phyloP scores from a whole-genome alignment of 2,329 filamentous ascomycete genomes.

The Chalaropsis ovoidea region DNA sequence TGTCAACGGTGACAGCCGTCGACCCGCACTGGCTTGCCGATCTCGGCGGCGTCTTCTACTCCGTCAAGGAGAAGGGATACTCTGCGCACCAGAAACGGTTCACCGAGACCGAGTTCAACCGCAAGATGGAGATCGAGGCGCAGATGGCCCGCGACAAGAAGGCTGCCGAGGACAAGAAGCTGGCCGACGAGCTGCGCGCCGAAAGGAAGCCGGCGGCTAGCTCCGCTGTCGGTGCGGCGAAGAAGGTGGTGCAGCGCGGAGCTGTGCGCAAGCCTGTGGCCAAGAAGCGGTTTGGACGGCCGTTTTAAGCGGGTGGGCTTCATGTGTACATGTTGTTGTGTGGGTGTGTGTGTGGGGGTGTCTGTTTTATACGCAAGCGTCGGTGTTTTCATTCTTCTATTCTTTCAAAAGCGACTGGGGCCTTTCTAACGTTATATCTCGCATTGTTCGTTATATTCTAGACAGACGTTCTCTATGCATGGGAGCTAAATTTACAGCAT shows the following conservation, averaged over 20 bases:
- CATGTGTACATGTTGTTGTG: too few species aligned
- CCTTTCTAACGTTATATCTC: background rate
- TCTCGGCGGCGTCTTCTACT: constrained; percentile 93
- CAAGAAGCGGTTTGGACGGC: constrained; percentile 26
- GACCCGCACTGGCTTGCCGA: constrained; percentile 97
- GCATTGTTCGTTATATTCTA: background rate
- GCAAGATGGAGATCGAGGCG: constrained; percentile 83
- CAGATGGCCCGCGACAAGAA: constrained; percentile 83
- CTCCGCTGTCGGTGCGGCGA: constrained; percentile 31
- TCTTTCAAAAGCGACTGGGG: background rate
- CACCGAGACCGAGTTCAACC: constrained; percentile 84
- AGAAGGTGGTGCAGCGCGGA: constrained; percentile 52
- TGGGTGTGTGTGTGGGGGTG: too few species aligned
- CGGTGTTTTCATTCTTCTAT: background rate
- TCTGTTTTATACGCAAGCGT: constrained; percentile 4
- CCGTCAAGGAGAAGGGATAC: constrained; percentile 94
- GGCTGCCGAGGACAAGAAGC: constrained; percentile 48
- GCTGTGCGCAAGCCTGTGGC: constrained; percentile 44
- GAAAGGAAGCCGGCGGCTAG: constrained; percentile 33
- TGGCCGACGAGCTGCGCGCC: constrained; percentile 43
- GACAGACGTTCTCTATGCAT: background rate
- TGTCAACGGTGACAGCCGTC: constrained; percentile 91
- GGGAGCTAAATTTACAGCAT: background rate
- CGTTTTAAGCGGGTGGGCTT: constrained; percentile 18
- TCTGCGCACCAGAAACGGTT: constrained; percentile 75